Base-by-base conservation (phyloP, 2,329 filamentous ascomycete genomes). In the Colletotrichum abscissum region DNA sequence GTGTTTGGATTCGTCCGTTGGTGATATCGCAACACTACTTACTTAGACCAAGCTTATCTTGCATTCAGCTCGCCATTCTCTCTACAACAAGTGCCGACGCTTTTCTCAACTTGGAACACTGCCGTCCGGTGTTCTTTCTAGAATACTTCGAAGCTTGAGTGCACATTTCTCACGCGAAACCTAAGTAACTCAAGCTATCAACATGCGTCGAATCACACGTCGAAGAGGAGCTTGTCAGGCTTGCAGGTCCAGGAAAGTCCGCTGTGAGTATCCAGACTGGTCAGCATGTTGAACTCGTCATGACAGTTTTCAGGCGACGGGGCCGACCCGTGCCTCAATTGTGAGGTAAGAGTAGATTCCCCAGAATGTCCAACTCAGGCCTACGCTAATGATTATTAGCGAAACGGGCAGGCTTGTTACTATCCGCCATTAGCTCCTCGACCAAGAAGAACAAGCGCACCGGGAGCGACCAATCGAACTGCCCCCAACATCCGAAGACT, bases 181-280 rank as follows among this genome's bases (percentile, higher is more conserved):
- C n/a, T 9, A n/a, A 22, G 12, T 22, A n/a, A 22, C 12, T 19
- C n/a, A n/a, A 28, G 14, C 56, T 22, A 26, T 14, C 59, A 57
- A 7, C 5, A 73, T 73, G 70, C 66, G 70, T 9, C 63, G 70
- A 49, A 69, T 73, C 26, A 73, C 70, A 19, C 70, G 70, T 22
- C 56, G 70, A 8, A 73, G 70, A 64, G 70, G 70, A 3, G 70
- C 70, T 12, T 73, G 70, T 22, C 66, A 73, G 30, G 66, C 66
- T 4, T 73, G 70, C 54, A 60, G 70, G 35, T 69, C 60, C 9
- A 64, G 70, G 26, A 73, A 73, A 19, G 70, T 73, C n/a, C 70
- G 70, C 26, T 73, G 70, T 73, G 30, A 69, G 69, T 69, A 22
- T 19, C 3, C 26, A 19, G 4, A 11, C 12, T 7, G n/a, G 16